Conservation (phyloP, 208 protist genomes). For the Tritrichomonas foetus region DNA sequence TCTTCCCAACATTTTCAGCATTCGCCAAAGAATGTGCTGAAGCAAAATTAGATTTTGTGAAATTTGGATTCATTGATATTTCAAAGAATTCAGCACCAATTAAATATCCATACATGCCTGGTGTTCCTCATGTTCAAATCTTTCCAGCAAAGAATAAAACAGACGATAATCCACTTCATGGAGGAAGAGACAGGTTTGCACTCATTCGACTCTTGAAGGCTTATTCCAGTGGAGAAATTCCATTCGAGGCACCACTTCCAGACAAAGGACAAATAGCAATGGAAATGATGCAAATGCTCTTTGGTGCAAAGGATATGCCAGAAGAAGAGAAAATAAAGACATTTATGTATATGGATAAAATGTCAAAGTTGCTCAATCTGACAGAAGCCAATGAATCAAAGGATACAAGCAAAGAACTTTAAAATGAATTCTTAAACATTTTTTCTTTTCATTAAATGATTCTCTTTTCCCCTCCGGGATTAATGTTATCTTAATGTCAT, state of each 20-base stretch:
- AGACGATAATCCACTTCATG: background rate
- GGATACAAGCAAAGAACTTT: too few species aligned
- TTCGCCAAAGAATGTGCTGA: background rate
- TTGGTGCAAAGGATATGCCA: background rate
- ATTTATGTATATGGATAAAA: background rate
- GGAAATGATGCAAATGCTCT: background rate
- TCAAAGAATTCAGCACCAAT: background rate
- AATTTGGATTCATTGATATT: slow-evolving; percentile 29
- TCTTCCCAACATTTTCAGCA: background rate
- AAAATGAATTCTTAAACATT: too few species aligned
- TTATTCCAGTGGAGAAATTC: background rate
- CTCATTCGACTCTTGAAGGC: background rate
- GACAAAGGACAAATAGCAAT: background rate
- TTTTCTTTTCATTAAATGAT: too few species aligned
- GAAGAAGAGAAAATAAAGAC: background rate
- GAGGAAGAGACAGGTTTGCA: background rate
- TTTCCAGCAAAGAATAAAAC: slow-evolving; percentile 18
- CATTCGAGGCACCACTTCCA: background rate
- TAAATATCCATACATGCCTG: background rate
- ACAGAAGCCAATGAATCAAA: background rate
- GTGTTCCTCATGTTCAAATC: background rate
- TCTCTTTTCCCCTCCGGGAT: too few species aligned
- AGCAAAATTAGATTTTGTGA: background rate
- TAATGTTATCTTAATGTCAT: too few species aligned
- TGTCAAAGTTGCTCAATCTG: background rate